Evolutionary conservation across 2,329 filamentous ascomycete species (phyloP), one percentile per base, ranked within the genome.

Genomic region (Penicillium paneum): DNA sequence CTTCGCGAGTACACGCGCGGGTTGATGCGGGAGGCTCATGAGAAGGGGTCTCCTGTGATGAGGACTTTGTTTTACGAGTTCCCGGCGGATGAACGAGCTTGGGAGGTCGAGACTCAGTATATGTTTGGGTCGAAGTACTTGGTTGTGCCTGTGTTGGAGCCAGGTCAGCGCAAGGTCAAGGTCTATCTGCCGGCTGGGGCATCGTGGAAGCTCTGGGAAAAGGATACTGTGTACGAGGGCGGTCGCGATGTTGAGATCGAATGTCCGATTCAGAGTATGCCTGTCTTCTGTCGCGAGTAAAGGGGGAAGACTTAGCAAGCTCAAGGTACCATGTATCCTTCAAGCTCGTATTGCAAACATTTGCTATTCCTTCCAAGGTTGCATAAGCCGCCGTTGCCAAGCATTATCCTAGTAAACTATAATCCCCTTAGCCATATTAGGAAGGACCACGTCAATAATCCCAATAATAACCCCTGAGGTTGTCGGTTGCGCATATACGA

Each of bases 11-110:
- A 88, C 57, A 84, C 80, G 0, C 70, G 85, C 2, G 66, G 55
- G 0, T 63, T 88, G 56, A 87, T 87, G 84, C 71, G 68, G 35
- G 77, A 82, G 57, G 84, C 85, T 0, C 83, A 86, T 57, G 75
- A 81, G 57, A 80, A 78, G 48, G 85, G 85, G 0, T 77, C 77
- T 0, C 85, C 85, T 0, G 72, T 88, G 10, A 88, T 89, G 65
- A 71, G 85, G 12, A 76, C 84, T 0, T 64, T 84, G 11, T 88
- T 88, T 64, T 85, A 84, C 57, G 83, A 85, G 54, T 88, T 87
- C 55, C 84, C 84, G 0, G 55, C 71, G 0, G 84, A 88, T 55
- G 44, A 68, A 12, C 68, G 64, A 52, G 74, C 76, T 15, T 88
- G 85, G 85, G 74, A 78, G 5, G 65, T 85, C 3, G 81, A 83